A percentile compares a stretch with the other conserved stretches of the same genome.
These are phyloP conservation scores for Pisolithus microcarpus DNA, from an alignment of 768 basidiomycete species.

Conservation along the genomic window DNA sequence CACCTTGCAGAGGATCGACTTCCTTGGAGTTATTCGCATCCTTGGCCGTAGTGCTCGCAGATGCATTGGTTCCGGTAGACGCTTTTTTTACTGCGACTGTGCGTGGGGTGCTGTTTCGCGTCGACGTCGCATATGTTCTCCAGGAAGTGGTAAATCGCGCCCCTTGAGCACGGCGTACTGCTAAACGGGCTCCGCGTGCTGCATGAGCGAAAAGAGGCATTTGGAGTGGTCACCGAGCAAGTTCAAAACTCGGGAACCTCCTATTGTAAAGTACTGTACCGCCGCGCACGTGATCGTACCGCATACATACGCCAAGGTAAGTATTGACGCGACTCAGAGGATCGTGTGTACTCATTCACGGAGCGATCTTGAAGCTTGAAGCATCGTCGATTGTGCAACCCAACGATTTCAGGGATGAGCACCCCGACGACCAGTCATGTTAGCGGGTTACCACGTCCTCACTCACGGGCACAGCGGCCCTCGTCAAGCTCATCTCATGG, in stretches of 20 bases:
- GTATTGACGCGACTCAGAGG: no score
- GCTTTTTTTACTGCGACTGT: slow-evolving; percentile 11
- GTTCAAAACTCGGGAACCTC: background rate
- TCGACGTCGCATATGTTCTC: slow-evolving; percentile 16
- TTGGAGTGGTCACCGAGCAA: background rate
- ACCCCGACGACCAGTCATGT: slow-evolving; percentile 13
- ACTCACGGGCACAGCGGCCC: slow-evolving; percentile 22
- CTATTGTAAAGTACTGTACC: background rate
- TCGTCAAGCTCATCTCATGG: slow-evolving; percentile 31
- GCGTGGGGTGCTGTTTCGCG: slow-evolving; percentile 21
- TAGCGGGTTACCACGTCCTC: slow-evolving; percentile 9
- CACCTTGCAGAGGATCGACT: slow-evolving; percentile 16
- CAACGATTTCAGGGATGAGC: slow-evolving; percentile 18
- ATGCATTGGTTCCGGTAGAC: slow-evolving; percentile 21
- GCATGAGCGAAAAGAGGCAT: slow-evolving; percentile 16
- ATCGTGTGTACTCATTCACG: no score
- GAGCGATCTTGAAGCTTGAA: no score
- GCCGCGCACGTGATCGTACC: background rate
- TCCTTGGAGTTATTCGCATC: slow-evolving; percentile 14
- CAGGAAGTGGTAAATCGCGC: background rate
- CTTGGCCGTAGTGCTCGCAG: slow-evolving; percentile 25
- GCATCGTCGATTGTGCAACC: no score
- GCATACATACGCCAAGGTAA: no score
- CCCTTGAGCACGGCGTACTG: slow-evolving; percentile 6
- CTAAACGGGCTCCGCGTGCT: slow-evolving; percentile 4